Evolutionary conservation across 495 filamentous ascomycete species (phyloP), one percentile per base, ranked within the genome.

Genomic region (Aspergillus kassunensis): DNA sequence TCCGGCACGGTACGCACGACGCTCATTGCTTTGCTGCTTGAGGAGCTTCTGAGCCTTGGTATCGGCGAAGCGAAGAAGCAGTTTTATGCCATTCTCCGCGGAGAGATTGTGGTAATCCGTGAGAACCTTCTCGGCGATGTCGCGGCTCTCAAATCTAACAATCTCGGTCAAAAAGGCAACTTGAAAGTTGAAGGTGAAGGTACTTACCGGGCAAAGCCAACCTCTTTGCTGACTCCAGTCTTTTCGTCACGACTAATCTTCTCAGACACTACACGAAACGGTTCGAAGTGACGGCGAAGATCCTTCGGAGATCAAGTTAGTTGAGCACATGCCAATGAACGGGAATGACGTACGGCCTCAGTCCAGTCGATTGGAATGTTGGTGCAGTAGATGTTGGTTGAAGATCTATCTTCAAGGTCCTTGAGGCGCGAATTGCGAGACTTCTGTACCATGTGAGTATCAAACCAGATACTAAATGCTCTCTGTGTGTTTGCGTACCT

Each of bases 391-490:
- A 99, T 81, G 60, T 99, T 99, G 49, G 92, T 96, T 40, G 93
- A 97, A 27, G 66, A 56, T 30, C 84, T 84, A 62, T 97, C 90
- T 44, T 88, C 85, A 54, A 96, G 82, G 41, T 89, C 90, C 73
- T 97, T 96, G 41, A 99, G 86, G 55, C 93, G 87, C 52, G 89
- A 86, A 63, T 97, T 97, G 73, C 96, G 96, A 10, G 90, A 96
- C 71, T 97, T 90, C 88, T 96, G 54, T 25, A 16, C 19, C 29
- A 27, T 29, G 48, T 71, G n/a, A n/a, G n/a, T n/a, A n/a, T n/a
- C n/a, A n/a, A n/a, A n/a, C n/a, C n/a, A n/a, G n/a, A n/a, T n/a
- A n/a, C n/a, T n/a, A n/a, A n/a, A n/a, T n/a, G n/a, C n/a, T n/a
- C n/a, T n/a, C n/a, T n/a, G n/a, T n/a, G n/a, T n/a, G n/a, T n/a